Percentiles rank a stretch among this genome's conserved stretches.
Conservation (phyloP, 441 rosid genomes). For the Pelargonium cotyledonis region DNA sequence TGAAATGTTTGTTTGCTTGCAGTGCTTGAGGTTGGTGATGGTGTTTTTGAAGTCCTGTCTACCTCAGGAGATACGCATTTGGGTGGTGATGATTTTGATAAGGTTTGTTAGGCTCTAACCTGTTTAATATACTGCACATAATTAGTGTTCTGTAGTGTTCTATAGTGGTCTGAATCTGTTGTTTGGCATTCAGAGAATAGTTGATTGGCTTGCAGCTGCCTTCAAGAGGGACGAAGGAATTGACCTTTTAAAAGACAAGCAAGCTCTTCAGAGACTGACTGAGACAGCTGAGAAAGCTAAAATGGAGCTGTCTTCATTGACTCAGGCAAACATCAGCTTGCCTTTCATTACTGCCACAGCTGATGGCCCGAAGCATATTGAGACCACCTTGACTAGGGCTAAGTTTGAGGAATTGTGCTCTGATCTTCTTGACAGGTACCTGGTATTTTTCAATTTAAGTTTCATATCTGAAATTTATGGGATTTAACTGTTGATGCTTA, state of each 20-base stretch:
- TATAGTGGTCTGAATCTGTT: no score
- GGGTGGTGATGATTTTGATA: constrained; percentile 63
- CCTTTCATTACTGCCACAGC: constrained; percentile 96
- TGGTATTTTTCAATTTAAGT: not conserved
- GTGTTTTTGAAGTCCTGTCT: not conserved
- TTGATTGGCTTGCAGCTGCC: constrained; percentile 75
- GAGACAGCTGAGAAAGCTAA: constrained; percentile 98
- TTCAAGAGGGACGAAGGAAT: constrained; percentile 90
- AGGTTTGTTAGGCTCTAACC: constrained; percentile 29
- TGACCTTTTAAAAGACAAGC: constrained; percentile 89
- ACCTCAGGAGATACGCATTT: not conserved
- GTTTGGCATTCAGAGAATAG: constrained; percentile 52
- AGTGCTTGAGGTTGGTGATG: constrained; percentile 5
- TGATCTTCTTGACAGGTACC: constrained; percentile 78
- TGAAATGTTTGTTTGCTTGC: not conserved
- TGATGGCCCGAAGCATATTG: constrained; percentile 95
- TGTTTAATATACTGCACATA: not conserved
- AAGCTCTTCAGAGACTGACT: constrained; percentile 88
- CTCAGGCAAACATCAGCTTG: constrained; percentile 79
- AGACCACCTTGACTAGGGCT: constrained; percentile 78
- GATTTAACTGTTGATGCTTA: no score
- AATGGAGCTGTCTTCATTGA: constrained; percentile 84
- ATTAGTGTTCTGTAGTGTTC: no score
- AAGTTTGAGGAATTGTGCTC: constrained; percentile 89
- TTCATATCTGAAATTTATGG: no score